Base-by-base conservation (phyloP, 768 basidiomycete genomes). In the Nidularia sp. region DNA sequence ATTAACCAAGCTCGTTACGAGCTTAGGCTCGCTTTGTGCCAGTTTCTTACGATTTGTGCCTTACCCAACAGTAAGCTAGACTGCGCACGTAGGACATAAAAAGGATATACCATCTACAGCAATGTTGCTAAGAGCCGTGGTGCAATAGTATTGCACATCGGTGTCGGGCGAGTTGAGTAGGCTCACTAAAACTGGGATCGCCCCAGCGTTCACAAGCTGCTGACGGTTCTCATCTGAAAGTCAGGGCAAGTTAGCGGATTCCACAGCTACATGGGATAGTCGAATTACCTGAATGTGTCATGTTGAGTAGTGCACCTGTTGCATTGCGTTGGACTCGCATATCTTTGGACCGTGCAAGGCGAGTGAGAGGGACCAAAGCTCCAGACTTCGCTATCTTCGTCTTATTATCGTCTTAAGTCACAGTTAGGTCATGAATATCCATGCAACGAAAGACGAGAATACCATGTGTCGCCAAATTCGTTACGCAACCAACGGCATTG, bases 81-180 rank as follows among this genome's bases (percentile, higher is more conserved):
- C 29, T 15, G 31, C 25, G 34, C 12, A 10, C 4, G 45, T 36
- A 48, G 33, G 32, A 10, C 25, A 18, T 31, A 34, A 48, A 5
- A 45, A 25, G 48, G 32, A 53, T 59, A 15, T 58, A 85, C 93
- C 90, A 71, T 99, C 97, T 5, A 99, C 97, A 34, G 97, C 97
- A 58, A 99, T 99, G 64, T 99, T 99, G 66, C 91, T 94, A 60
- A 99, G 71, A 5, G 97, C 97, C 9, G 97, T 99, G 5, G 97
- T 99, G 70, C 97, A 99, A 67, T 99, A 99, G 64, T 99, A 99
- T 67, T 99, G 97, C 2, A 99, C 97, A 64, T 99, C 97, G n/a
- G 97, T 99, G 67, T 99, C 97, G 46, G 90, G 85, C 4, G 92
- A 94, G 65, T 95, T 97, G 56, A 99, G 76, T 34, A 99, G 78